Evolutionary conservation across 768 basidiomycete genomes (phyloP).

Genomic region (Podaxis mareebaensis): DNA sequence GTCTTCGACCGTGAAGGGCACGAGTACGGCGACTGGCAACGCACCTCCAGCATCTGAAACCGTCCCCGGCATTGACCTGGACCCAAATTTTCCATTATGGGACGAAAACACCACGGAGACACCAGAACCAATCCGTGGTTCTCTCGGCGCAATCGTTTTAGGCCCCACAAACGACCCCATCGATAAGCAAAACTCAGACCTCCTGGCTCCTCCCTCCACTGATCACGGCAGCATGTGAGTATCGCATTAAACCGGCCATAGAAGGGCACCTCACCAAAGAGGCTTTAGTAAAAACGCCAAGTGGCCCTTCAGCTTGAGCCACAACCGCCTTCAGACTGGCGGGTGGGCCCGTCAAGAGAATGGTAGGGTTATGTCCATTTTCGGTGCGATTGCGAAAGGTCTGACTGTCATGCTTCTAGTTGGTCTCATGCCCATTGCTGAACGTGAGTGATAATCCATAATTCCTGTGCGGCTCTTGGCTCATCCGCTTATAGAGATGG

Average conservation of each 20-base stretch:
- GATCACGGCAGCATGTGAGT: conserved; percentile 45
- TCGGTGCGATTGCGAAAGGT: background rate
- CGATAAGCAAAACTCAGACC: conserved; percentile 45
- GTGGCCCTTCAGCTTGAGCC: conserved; percentile 58
- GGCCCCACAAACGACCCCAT: conserved; percentile 42
- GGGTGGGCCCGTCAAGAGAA: conserved; percentile 65
- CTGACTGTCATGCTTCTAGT: conserved; percentile 29
- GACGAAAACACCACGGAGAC: conserved; percentile 24
- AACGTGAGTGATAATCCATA: conserved; percentile 28
- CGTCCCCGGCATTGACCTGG: conserved; percentile 37
- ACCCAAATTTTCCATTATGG: conserved; percentile 48
- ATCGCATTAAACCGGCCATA: background rate
- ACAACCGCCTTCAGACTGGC: conserved; percentile 56
- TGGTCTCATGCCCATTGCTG: conserved; percentile 50
- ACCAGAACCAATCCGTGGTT: conserved; percentile 38
- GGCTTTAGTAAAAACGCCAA: conserved; percentile 46
- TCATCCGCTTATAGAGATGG: conserved; percentile 28
- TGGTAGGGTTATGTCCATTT: conserved; percentile 27
- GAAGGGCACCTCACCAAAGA: background rate
- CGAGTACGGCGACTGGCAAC: conserved; percentile 18
- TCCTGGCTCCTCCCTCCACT: conserved; percentile 45
- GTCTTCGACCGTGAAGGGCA: conserved; percentile 20
- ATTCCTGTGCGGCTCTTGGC: background rate
- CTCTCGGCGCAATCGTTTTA: conserved; percentile 40
- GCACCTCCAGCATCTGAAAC: conserved; percentile 38